Conservation (phyloP, 495 filamentous ascomycete species). For the Hyaloscypha variabilis region DNA sequence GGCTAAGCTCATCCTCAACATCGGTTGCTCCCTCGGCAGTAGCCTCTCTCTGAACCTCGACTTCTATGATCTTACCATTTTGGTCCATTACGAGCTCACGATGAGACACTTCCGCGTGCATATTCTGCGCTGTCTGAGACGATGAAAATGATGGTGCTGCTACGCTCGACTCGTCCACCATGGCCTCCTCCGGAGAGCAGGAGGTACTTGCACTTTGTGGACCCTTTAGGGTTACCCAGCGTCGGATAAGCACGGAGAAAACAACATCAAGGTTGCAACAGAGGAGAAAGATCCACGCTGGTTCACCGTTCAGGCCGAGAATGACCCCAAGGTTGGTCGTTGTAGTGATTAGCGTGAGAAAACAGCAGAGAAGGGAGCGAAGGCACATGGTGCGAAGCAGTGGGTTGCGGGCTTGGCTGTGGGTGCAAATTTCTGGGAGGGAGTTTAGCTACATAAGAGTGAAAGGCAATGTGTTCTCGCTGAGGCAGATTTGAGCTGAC, state of each 20-base stretch:
- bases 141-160: neutral
- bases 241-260: conserved; percentile 52
- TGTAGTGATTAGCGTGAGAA: conserved; percentile 47
- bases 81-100: neutral
- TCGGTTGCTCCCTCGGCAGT: neutral
- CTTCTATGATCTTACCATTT: neutral
- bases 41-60: neutral
- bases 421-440: neutral
- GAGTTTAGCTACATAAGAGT: neutral
- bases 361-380: conserved; percentile 50
- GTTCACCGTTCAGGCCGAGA: conserved; percentile 52
- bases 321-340: conserved; percentile 53
- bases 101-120: neutral
- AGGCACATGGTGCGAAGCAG: conserved; percentile 41
- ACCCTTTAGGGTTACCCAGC: conserved; percentile 54
- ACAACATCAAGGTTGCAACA: conserved; percentile 58
- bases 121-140: neutral
- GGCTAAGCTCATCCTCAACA: neutral
- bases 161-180: neutral
- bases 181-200: neutral
- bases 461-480: neutral
- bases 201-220: neutral
- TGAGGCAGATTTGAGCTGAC: neutral
- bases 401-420: conserved; percentile 16
- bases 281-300: conserved; percentile 58